Percentiles rank a stretch among this genome's conserved stretches.
These are phyloP conservation scores for Inga oerstediana DNA, from an alignment of 306 rosid genomes.

Conservation along the genomic window DNA sequence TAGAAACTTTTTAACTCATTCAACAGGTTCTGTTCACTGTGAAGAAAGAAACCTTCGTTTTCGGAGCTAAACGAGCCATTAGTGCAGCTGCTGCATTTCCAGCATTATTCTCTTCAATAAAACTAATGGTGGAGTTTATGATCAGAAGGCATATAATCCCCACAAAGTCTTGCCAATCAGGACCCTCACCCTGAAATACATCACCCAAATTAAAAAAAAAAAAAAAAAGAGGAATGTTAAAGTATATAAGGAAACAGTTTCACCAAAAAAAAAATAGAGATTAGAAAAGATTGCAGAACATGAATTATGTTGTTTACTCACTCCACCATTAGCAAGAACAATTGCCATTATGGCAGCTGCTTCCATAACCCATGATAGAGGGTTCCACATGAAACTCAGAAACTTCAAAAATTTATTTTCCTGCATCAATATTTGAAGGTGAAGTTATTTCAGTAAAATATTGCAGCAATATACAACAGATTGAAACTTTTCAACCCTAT, in stretches of 20 bases:
- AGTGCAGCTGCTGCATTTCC: constrained; percentile 87
- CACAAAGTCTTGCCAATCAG: constrained; percentile 92
- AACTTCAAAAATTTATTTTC: constrained; percentile 82
- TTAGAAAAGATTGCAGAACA: constrained; percentile 4
- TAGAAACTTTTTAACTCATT: background rate
- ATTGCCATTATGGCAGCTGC: constrained; percentile 94
- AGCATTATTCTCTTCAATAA: constrained; percentile 87
- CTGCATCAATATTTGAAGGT: constrained; percentile 43
- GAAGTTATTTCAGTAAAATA: constrained; percentile 1
- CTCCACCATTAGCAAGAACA: constrained; percentile 87
- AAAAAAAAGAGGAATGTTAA: constrained; percentile 22
- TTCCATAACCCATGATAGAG: constrained; percentile 97
- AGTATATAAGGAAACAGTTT: constrained; percentile 2
- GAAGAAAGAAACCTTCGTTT: constrained; percentile 53
- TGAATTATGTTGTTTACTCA: constrained; percentile 41
- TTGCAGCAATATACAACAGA: background rate
- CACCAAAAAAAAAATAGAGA: background rate
- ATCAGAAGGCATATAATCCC: constrained; percentile 75
- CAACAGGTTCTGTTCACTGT: constrained; percentile 13
- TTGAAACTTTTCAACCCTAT: background rate
- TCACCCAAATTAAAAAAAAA: constrained; percentile 15
- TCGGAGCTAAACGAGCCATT: constrained; percentile 88
- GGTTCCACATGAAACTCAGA: constrained; percentile 90
- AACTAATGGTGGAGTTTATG: constrained; percentile 87
- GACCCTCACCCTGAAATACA: constrained; percentile 75